Conservation (phyloP, 2,329 filamentous ascomycete genomes). For the Aspergillus pseudoglaucus region DNA sequence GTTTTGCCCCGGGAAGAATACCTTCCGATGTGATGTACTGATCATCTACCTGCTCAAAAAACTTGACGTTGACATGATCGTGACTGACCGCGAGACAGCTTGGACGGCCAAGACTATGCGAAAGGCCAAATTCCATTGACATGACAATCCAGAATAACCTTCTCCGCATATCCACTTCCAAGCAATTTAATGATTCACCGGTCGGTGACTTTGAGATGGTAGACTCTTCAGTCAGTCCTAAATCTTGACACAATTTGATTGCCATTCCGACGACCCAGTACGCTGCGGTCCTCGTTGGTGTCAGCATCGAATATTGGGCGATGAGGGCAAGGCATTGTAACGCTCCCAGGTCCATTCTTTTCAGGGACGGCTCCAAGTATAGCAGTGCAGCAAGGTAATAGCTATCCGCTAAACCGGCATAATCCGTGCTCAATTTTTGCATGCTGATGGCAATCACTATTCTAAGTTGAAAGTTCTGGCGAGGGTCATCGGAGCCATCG, state of each 20-base stretch:
- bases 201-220: slow-evolving; percentile 64
- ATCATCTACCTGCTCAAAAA: slow-evolving; percentile 78
- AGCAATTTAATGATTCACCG: slow-evolving; percentile 56
- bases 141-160: slow-evolving; percentile 82
- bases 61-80: slow-evolving; percentile 77
- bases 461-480: slow-evolving; percentile 79
- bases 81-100: slow-evolving; percentile 75
- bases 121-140: slow-evolving; percentile 81
- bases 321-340: slow-evolving; percentile 84
- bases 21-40: slow-evolving; percentile 72
- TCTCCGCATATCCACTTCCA: slow-evolving; percentile 83
- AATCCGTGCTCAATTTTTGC: slow-evolving; percentile 82
- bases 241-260: slow-evolving; percentile 78
- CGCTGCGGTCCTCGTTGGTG: slow-evolving; percentile 82
- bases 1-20: slow-evolving; percentile 61
- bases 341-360: slow-evolving; percentile 82
- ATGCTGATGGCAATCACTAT: slow-evolving; percentile 94
- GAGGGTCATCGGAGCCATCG: slow-evolving; percentile 65
- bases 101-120: slow-evolving; percentile 81
- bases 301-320: slow-evolving; percentile 84
- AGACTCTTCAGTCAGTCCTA: slow-evolving; percentile 81
- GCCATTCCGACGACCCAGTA: slow-evolving; percentile 91
- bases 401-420: slow-evolving; percentile 88
- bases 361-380: slow-evolving; percentile 73
- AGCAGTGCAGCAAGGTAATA: slow-evolving; percentile 89